Conservation (phyloP, 2,329 filamentous ascomycete genomes). For the Pseudocercospora fuligena region DNA sequence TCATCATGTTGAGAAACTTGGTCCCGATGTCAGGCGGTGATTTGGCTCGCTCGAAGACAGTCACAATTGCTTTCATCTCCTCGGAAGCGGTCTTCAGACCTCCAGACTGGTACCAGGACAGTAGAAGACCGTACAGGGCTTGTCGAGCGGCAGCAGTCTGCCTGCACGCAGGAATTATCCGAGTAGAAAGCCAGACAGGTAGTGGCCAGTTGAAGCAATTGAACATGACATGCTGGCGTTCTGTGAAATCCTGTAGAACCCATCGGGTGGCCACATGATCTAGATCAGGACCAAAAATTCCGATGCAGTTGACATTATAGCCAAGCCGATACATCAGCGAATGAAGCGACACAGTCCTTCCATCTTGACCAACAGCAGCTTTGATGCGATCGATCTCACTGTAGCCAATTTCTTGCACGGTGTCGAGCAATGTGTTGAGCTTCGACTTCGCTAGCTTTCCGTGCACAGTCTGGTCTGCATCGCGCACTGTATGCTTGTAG, state of each 20-base stretch:
- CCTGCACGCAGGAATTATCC: not conserved
- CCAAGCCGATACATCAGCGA: conserved; percentile 18
- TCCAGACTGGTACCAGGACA: conserved; percentile 13
- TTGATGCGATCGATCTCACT: conserved; percentile 15
- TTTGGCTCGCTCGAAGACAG: conserved; percentile 11
- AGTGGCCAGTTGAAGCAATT: conserved; percentile 17
- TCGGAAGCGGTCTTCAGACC: conserved; percentile 7
- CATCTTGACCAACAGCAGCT: not conserved
- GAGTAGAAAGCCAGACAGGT: conserved; percentile 10
- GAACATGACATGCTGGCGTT: conserved; percentile 15
- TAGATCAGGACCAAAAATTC: conserved; percentile 15
- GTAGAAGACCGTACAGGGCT: conserved; percentile 3
- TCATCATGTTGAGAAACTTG: conserved; percentile 21
- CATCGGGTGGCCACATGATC: conserved; percentile 11
- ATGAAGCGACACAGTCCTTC: conserved; percentile 5
- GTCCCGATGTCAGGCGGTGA: conserved; percentile 12
- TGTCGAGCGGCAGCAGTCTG: conserved; percentile 5
- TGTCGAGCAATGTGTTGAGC: conserved; percentile 10
- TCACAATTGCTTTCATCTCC: conserved; percentile 9
- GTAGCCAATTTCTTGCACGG: conserved; percentile 11
- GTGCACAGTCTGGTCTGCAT: conserved; percentile 18
- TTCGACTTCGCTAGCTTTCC: conserved; percentile 16
- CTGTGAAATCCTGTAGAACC: conserved; percentile 15
- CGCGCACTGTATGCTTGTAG: conserved; percentile 17
- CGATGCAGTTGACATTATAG: conserved; percentile 20